Conservation (phyloP, 441 rosid species). For the Adansonia grandidieri region DNA sequence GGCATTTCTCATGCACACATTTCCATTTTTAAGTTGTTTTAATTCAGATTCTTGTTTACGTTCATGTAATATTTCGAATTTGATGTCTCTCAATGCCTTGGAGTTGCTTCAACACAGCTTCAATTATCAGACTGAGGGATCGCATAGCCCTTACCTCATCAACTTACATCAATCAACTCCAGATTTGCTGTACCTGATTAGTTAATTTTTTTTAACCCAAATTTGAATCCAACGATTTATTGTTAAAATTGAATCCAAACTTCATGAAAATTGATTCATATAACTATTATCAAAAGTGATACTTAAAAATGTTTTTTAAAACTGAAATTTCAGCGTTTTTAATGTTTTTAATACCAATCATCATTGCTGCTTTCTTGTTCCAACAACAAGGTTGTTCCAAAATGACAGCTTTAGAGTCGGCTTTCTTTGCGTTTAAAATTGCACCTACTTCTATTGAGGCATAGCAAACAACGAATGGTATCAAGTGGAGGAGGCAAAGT, state of each 20-base stretch:
- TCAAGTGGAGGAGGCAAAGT: too few relatives aligned
- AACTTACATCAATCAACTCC: neutral
- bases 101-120: neutral
- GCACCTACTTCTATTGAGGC: too few relatives aligned
- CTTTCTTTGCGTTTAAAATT: too few relatives aligned
- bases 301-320: too few relatives aligned
- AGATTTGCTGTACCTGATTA: neutral
- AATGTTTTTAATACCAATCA: too few relatives aligned
- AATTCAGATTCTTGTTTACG: neutral
- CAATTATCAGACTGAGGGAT: neutral
- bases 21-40: neutral
- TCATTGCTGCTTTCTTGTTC: neutral
- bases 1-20: constrained; percentile 1
- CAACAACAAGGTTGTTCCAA: neutral
- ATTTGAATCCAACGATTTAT: too few relatives aligned
- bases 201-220: neutral
- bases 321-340: too few relatives aligned
- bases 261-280: too few relatives aligned
- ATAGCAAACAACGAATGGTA: too few relatives aligned
- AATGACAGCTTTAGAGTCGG: neutral
- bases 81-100: neutral
- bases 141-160: neutral
- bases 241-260: too few relatives aligned
- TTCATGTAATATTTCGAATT: neutral
- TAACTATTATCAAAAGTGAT: too few relatives aligned